Evolutionary conservation across 2,329 filamentous ascomycete species (phyloP), one percentile per base, ranked within the genome.

Genomic region (Exutisphaerella laricina): DNA sequence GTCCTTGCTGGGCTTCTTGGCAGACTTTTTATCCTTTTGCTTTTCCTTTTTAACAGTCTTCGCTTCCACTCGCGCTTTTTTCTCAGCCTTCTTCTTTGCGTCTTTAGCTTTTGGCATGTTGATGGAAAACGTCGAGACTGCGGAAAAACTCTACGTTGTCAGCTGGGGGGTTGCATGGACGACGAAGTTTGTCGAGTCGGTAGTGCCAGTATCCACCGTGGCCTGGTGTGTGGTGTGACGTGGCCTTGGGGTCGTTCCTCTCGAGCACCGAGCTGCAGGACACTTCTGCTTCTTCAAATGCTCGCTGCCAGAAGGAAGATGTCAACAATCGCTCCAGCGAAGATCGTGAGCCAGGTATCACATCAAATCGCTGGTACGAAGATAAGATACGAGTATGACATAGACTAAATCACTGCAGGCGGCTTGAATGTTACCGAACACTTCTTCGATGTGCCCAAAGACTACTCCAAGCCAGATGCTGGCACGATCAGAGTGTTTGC

Each of bases 371-470:
- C 69, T 50, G 70, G 70, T 71, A 59, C 35, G 33, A 18, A 20
- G 21, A 3, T 8, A 28, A 12, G 28, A 17, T 8, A 42, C 8
- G 22, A 29, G 17, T 34, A 17, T 30, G 25, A 34, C 29, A 16
- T 29, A 25, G 30, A 25, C 23, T 25, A 9, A 20, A 26, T 7
- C 23, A 26, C 6, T 6, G 25, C 46, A 88, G 87, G 87, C 36
- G 83, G 82, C 60, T 72, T 94, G 33, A 73, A 77, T 47, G 77
- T 94, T 48, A 84, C 84, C 2, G 88, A 95, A 63, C 75, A 90
- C 58, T 84, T 88, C 70, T 95, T 95, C 66, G 77, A 87, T 53
- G 88, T 95, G 8, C 88, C 89, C 3, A 74, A 86, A 48, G 85
- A 94, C 68, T 85, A 94, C 65, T 67, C 68, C 49, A 75, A 80